These are phyloP conservation scores for Casaregolazyma suthepensis DNA, from an alignment of 1,139 yeast genomes.

Conservation along the genomic window DNA sequence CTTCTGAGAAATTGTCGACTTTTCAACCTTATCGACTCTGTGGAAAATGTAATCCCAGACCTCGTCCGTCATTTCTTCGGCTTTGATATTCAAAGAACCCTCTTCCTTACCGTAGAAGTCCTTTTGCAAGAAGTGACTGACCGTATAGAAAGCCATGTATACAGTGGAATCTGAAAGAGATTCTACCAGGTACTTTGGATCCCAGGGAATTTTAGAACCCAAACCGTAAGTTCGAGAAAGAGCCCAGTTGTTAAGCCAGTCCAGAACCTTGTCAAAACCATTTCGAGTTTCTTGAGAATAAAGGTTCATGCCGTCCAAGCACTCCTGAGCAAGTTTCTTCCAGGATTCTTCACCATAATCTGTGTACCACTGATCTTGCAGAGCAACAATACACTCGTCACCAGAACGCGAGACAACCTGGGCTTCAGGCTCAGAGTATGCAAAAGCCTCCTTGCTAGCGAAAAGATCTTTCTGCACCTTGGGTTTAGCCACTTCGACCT, in stretches of 20 bases:
- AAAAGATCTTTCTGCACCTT: conserved; percentile 79
- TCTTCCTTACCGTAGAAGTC: conserved; percentile 76
- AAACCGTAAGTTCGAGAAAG: conserved; percentile 94
- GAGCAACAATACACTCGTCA: conserved; percentile 92
- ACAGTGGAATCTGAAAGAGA: conserved; percentile 94
- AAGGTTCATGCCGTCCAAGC: conserved; percentile 71
- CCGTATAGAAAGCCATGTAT: conserved; percentile 93
- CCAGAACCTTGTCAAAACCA: conserved; percentile 90
- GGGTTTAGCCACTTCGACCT: conserved; percentile 86
- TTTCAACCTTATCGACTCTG: conserved; percentile 57
- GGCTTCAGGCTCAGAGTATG: conserved; percentile 91
- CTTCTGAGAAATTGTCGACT: conserved; percentile 50
- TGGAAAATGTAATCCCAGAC: conserved; percentile 89
- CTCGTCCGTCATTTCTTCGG: conserved; percentile 87
- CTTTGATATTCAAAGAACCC: conserved; percentile 68
- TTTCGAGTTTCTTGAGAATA: conserved; percentile 80
- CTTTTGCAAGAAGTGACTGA: conserved; percentile 76
- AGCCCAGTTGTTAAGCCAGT: conserved; percentile 99
- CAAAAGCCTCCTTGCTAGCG: conserved; percentile 73
- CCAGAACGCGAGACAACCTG: conserved; percentile 90
- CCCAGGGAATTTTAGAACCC: conserved; percentile 98
- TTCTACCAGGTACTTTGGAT: conserved; percentile 85
- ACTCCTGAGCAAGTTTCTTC: conserved; percentile 80
- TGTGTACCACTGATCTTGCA: conserved; percentile 98
- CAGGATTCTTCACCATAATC: conserved; percentile 96